Conservation (phyloP, 257 asterid species). For the Przewalskia tangutica region DNA sequence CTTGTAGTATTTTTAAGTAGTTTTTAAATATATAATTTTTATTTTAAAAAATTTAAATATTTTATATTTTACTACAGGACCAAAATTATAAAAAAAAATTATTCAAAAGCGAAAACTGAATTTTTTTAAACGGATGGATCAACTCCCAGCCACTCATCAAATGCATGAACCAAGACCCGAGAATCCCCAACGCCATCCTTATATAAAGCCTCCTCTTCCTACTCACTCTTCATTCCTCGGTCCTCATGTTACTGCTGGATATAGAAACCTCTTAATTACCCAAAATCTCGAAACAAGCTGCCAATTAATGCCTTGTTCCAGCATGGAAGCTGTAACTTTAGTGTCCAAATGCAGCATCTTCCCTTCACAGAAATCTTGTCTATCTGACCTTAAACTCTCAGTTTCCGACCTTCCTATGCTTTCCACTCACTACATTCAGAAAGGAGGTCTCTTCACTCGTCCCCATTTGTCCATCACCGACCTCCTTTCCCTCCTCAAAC, state of each 20-base stretch:
- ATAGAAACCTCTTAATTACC: too few species aligned
- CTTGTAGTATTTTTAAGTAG: too few species aligned
- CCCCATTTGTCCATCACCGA: background rate
- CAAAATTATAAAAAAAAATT: too few species aligned
- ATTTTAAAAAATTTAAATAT: too few species aligned
- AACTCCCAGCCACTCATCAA: conserved; percentile 1
- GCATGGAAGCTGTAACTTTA: conserved; percentile 5
- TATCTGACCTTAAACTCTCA: conserved; percentile 46
- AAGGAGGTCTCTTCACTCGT: conserved; percentile 39
- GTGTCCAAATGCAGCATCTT: conserved; percentile 31
- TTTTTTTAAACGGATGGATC: background rate
- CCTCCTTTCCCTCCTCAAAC: too few species aligned
- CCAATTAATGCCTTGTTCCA: conserved; percentile 20
- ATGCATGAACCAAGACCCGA: conserved; percentile 34
- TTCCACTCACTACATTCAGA: conserved; percentile 67
- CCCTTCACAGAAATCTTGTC: conserved; percentile 31
- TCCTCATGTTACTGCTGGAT: background rate
- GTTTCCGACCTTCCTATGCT: conserved; percentile 76
- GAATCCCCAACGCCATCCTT: conserved; percentile 1
- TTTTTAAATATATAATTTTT: too few species aligned
- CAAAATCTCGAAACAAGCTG: too few species aligned
- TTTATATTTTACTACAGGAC: too few species aligned
- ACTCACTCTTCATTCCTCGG: background rate
- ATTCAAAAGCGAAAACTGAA: too few species aligned
- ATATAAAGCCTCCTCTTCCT: conserved; percentile 19